Evolutionary conservation across 1,284 basidiomycete genomes (phyloP).

Genomic region (Fomes fomentarius): DNA sequence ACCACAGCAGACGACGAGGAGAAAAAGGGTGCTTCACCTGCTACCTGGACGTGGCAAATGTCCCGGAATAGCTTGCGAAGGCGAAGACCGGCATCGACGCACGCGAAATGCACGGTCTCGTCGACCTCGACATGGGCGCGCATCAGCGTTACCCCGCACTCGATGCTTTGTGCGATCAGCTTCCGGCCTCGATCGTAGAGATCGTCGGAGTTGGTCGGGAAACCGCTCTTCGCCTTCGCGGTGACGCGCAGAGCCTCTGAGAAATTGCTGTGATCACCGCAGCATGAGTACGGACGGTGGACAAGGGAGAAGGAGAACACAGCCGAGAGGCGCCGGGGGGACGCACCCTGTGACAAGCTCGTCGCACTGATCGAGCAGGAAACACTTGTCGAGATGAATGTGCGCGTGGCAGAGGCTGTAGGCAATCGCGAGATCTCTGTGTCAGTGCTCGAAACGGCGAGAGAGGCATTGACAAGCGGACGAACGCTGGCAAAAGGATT

Average conservation of each 20-base stretch:
- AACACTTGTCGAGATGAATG: slow-evolving; percentile 71
- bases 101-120: slow-evolving; percentile 48
- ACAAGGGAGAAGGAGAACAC: neutral
- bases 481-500: slow-evolving; percentile 56
- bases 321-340: neutral
- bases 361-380: slow-evolving; percentile 57
- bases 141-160: slow-evolving; percentile 63
- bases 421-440: neutral
- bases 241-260: slow-evolving; percentile 58
- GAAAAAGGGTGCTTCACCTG: slow-evolving; percentile 42
- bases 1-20: neutral
- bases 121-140: slow-evolving; percentile 72
- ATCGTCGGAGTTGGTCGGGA: slow-evolving; percentile 45
- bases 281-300: slow-evolving; percentile 5
- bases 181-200: slow-evolving; percentile 53
- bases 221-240: slow-evolving; percentile 50
- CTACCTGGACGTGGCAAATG: slow-evolving; percentile 58
- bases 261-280: slow-evolving; percentile 48
- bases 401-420: slow-evolving; percentile 63
- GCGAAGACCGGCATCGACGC: slow-evolving; percentile 52
- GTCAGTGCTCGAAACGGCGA: slow-evolving; percentile 12
- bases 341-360: slow-evolving; percentile 54
- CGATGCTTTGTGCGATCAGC: slow-evolving; percentile 58
- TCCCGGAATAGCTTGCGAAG: slow-evolving; percentile 48
- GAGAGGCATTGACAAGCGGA: slow-evolving; percentile 12